phyloP scores from a whole-genome alignment of 208 protist genomes.

The Trypanosoma cruzi region DNA sequence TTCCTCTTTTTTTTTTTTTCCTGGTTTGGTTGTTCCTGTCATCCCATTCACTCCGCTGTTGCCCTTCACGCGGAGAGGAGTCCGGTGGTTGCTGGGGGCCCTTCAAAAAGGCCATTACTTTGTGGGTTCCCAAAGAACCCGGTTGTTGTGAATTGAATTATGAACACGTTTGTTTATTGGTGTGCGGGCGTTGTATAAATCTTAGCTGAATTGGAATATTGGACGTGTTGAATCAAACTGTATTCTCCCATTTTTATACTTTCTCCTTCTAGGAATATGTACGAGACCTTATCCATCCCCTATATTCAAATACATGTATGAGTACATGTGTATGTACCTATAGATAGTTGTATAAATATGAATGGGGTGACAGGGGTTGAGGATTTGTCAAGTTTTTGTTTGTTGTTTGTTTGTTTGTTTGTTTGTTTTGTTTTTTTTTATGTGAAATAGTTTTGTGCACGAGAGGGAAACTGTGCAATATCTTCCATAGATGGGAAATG shows the following conservation, averaged over 20 bases:
- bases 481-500: too few species aligned
- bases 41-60: neutral
- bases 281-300: too few species aligned
- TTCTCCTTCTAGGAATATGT: neutral
- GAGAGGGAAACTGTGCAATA: too few species aligned
- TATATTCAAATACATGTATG: constrained; percentile 23
- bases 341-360: too few species aligned
- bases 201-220: neutral
- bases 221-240: neutral
- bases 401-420: constrained; percentile 10
- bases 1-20: constrained; percentile 22
- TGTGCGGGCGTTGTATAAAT: constrained; percentile 1
- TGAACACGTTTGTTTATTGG: constrained; percentile 9
- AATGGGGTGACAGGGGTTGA: neutral
- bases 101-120: neutral
- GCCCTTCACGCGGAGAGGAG: neutral
- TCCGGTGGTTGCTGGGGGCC: neutral
- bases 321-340: constrained; percentile 4
- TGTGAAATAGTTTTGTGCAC: too few species aligned
- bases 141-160: neutral
- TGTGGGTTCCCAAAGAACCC: neutral
- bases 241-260: neutral
- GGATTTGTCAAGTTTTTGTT: constrained; percentile 11
- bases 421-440: too few species aligned
- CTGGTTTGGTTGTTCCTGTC: neutral